A percentile compares a stretch with the other conserved stretches of the same genome.
These are phyloP conservation scores for Pseudozyma thailandica DNA, from an alignment of 1,284 basidiomycete genomes.

Conservation along the genomic window DNA sequence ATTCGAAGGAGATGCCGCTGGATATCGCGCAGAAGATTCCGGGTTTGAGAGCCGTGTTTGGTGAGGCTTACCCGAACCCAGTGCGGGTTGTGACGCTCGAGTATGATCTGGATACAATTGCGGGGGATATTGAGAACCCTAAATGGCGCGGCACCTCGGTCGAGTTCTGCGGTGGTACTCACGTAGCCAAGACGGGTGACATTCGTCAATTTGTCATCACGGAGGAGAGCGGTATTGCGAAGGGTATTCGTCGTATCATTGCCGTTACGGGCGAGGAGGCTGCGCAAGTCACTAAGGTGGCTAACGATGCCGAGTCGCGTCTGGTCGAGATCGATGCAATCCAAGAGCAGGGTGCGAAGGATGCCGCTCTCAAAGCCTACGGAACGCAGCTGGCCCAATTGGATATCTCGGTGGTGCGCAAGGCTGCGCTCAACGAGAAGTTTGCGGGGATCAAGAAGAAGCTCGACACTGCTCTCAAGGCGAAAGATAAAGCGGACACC, in stretches of 20 bases:
- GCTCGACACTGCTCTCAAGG: conserved; percentile 86
- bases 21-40: conserved; percentile 85
- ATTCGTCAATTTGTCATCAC: conserved; percentile 94
- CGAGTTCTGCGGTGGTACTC: conserved; percentile 98
- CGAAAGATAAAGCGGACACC: conserved; percentile 79
- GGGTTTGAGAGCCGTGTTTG: conserved; percentile 94
- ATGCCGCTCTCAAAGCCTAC: conserved; percentile 83
- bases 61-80: conserved; percentile 96
- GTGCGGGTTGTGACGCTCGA: conserved; percentile 93
- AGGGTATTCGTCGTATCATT: conserved; percentile 92
- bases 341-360: conserved; percentile 80
- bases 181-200: conserved; percentile 92
- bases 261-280: conserved; percentile 96
- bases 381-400: conserved; percentile 87
- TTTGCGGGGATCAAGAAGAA: conserved; percentile 80
- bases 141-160: conserved; percentile 91
- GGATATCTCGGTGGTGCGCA: conserved; percentile 86
- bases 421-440: conserved; percentile 82
- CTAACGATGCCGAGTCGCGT: conserved; percentile 75
- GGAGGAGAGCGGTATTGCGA: conserved; percentile 96
- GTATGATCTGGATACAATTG: conserved; percentile 85
- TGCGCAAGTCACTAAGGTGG: conserved; percentile 79
- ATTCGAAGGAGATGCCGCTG: conserved; percentile 86
- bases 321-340: conserved; percentile 77
- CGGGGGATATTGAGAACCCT: conserved; percentile 83